A percentile compares a stretch with the other conserved stretches of the same genome.
Evolutionary conservation across 2,329 filamentous ascomycete genomes (phyloP).

Genomic region (Monilinia aucupariae): DNA sequence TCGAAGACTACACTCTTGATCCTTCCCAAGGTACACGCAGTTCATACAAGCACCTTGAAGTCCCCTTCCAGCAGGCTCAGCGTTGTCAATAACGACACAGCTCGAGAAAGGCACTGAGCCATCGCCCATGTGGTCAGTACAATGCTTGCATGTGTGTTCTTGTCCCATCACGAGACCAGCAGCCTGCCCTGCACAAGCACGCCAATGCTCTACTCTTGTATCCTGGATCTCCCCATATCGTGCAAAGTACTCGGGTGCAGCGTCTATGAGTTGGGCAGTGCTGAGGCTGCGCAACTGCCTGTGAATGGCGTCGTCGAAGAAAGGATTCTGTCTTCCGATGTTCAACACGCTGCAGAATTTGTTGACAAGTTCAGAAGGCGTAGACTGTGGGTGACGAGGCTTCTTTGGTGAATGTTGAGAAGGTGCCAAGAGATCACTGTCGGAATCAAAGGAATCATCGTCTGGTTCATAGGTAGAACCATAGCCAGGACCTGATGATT

Average conservation of each 20-base stretch:
- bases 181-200: slow-evolving; percentile 8
- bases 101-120: neutral
- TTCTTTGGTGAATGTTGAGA: slow-evolving; percentile 3
- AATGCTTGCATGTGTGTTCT: neutral
- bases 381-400: neutral
- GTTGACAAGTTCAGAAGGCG: neutral
- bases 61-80: neutral
- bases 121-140: neutral
- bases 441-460: neutral
- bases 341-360: slow-evolving; percentile 6
- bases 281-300: neutral
- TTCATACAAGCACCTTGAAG: slow-evolving; percentile 4
- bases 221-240: neutral
- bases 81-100: neutral
- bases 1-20: slow-evolving; percentile 9
- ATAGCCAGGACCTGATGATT: neutral
- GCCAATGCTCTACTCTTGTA: slow-evolving; percentile 5
- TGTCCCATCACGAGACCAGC: neutral
- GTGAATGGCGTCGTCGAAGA: slow-evolving; percentile 4
- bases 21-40: slow-evolving; percentile 1
- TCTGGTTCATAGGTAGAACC: neutral
- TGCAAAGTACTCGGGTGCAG: neutral
- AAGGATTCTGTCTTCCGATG: neutral
- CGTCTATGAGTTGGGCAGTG: neutral
- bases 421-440: neutral